phyloP scores from a whole-genome alignment of 2,329 filamentous ascomycete genomes.

The Geoglossum cookeanum region DNA sequence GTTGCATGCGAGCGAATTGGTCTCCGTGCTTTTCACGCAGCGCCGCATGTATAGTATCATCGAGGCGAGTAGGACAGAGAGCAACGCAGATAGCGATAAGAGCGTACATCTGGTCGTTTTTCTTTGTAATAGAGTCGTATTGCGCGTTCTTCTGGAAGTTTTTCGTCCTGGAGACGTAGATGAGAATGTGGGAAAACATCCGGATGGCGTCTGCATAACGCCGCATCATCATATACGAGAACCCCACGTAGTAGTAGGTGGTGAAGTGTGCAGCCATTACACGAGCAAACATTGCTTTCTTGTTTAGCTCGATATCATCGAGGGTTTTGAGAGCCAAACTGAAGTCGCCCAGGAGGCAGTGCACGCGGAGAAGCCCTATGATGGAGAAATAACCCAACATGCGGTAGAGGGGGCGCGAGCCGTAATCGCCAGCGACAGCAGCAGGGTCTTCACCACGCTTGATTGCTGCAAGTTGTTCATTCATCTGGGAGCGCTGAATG shows the following conservation, averaged over 20 bases:
- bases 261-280: slow-evolving; percentile 99
- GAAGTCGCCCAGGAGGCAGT: slow-evolving; percentile 94
- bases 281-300: slow-evolving; percentile 98
- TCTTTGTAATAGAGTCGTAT: slow-evolving; percentile 98
- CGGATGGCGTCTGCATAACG: slow-evolving; percentile 97
- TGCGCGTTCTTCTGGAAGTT: slow-evolving; percentile 99
- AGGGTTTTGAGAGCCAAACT: slow-evolving; percentile 96
- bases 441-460: slow-evolving; percentile 83
- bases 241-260: slow-evolving; percentile 99
- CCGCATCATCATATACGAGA: slow-evolving; percentile 99
- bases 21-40: slow-evolving; percentile 98
- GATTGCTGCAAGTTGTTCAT: slow-evolving; percentile 86
- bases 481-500: slow-evolving; percentile 95
- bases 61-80: slow-evolving; percentile 89
- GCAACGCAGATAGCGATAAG: slow-evolving; percentile 97
- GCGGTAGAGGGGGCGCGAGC: slow-evolving; percentile 80
- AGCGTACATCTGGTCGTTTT: slow-evolving; percentile 99
- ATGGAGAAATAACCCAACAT: slow-evolving; percentile 99
- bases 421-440: slow-evolving; percentile 84
- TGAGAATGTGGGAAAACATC: slow-evolving; percentile 99
- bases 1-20: slow-evolving; percentile 90
- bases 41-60: slow-evolving; percentile 97
- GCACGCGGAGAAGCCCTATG: slow-evolving; percentile 86
- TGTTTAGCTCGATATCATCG: slow-evolving; percentile 98
- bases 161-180: slow-evolving; percentile 97